Conservation (phyloP, 768 basidiomycete species). For the Podaxis sp. region DNA sequence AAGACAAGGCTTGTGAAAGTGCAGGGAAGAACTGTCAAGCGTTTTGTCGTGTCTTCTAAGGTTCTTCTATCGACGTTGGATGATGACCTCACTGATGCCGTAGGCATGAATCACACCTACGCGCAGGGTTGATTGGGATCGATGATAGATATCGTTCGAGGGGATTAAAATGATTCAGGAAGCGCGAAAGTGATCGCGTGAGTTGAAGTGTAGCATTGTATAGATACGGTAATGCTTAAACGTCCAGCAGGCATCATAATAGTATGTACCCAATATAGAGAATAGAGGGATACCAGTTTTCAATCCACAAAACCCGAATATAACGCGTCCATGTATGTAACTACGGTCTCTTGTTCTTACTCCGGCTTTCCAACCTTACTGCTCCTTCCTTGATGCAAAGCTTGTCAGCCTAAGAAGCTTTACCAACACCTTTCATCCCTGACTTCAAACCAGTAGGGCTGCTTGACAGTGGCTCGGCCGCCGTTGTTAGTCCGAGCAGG, state of each 20-base stretch:
- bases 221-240: background rate
- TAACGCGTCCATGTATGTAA: background rate
- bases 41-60: background rate
- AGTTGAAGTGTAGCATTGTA: background rate
- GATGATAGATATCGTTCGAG: background rate
- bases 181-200: background rate
- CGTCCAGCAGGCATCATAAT: background rate
- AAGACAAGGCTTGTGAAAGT: slow-evolving; percentile 2
- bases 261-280: background rate
- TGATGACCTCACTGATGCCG: slow-evolving; percentile 4
- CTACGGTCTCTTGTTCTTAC: background rate
- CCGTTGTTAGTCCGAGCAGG: background rate
- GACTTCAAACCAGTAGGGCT: background rate
- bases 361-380: slow-evolving; percentile 2
- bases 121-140: background rate
- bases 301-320: background rate
- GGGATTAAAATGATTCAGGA: too few species aligned
- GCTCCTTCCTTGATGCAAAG: background rate
- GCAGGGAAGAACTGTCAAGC: background rate
- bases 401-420: background rate
- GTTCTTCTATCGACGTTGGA: background rate
- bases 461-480: background rate
- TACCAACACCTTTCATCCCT: slow-evolving; percentile 10
- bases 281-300: background rate
- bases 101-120: background rate